phyloP scores from a whole-genome alignment of 176 grass and related monocot genomes.

The Bonia amplexicaulis region DNA sequence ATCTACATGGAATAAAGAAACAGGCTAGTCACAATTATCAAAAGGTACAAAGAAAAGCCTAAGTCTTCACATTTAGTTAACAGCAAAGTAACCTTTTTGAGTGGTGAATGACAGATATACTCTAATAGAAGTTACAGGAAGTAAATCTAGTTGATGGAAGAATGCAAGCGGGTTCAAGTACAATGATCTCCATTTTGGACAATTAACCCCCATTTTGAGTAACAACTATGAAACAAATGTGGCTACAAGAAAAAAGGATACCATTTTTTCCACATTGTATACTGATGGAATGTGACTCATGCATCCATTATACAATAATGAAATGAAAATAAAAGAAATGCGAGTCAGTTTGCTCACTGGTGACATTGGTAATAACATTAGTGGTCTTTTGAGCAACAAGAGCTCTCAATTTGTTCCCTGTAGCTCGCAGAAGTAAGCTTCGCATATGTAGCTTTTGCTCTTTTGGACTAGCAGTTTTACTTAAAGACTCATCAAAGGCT shows the following conservation, averaged over 20 bases:
- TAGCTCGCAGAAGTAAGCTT: constrained; percentile 85
- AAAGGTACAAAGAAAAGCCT: background rate
- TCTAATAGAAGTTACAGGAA: background rate
- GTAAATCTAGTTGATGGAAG: background rate
- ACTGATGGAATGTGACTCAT: background rate
- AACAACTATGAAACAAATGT: background rate
- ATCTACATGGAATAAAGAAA: constrained; percentile 7
- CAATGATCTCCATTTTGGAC: background rate
- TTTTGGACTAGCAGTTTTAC: constrained; percentile 85
- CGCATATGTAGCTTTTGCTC: constrained; percentile 88
- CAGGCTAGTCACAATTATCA: background rate
- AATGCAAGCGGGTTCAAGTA: background rate
- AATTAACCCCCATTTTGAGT: background rate
- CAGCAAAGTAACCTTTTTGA: background rate
- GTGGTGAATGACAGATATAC: background rate
- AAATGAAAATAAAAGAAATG: background rate
- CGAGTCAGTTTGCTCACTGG: constrained; percentile 43
- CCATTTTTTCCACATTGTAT: background rate
- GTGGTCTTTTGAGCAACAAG: constrained; percentile 77
- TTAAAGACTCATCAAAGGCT: constrained; percentile 81
- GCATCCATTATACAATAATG: background rate
- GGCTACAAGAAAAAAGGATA: background rate
- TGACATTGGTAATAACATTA: constrained; percentile 94
- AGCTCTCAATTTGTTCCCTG: constrained; percentile 91
- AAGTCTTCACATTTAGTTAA: background rate